Evolutionary conservation across 495 filamentous ascomycete species (phyloP), one percentile per base, ranked within the genome.

Genomic region (Talaromyces proteolyticus): DNA sequence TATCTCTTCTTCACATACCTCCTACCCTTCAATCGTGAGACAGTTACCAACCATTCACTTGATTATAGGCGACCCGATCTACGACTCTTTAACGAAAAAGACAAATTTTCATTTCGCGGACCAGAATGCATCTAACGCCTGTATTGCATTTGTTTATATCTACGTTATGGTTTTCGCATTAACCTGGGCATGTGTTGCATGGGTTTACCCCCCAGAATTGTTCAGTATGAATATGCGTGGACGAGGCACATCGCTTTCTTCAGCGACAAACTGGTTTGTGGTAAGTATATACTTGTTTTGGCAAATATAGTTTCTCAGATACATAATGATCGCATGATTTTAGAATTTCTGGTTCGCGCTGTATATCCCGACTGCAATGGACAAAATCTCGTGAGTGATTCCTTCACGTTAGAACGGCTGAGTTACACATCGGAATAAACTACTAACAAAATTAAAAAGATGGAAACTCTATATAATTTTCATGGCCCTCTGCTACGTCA

Each of bases 311-410:
- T n/a, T n/a, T n/a, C n/a, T n/a, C n/a, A n/a, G n/a, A n/a, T n/a
- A n/a, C n/a, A n/a, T n/a, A n/a, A n/a, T n/a, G n/a, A n/a, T n/a
- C n/a, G n/a, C n/a, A n/a, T n/a, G n/a, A n/a, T n/a, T n/a, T n/a
- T n/a, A 59, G 58, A 63, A 63, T 29, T 63, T 60, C 26, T 60
- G 57, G 55, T 62, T 64, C 11, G 59, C 56, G 0, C 37, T 64
- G 20, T 64, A 64, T 29, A 62, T 62, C 23, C 61, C 58, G 2
- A 60, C 54, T 3, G 56, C 54, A 3, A 56, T 61, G 58, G 41
- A 53, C 6, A 52, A 58, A 36, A 63, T 61, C 14, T 54, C 52
- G 61, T 64, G 24, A 52, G 61, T 51, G n/a, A n/a, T 18, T 20
- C 8, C 19, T 16, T 12, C 16, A 39, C 7, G 8, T 47, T 19